Percentiles rank a stretch among this genome's conserved stretches.
Evolutionary conservation across 306 rosid genomes (phyloP).

Genomic region (barrel medic (Medicago truncatula)): DNA sequence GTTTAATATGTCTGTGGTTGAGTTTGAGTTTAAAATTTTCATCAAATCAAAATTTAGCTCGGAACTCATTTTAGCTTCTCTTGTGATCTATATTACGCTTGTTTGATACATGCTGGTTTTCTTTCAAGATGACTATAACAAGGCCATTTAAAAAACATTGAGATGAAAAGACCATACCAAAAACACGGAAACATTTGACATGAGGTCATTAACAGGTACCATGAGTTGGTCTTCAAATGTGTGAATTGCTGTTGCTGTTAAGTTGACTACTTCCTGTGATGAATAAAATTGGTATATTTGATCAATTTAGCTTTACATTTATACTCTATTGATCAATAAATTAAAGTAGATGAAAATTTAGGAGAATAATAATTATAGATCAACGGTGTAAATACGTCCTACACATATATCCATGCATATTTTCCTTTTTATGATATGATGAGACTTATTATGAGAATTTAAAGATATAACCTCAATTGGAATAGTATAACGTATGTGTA

Average conservation of each 20-base stretch:
- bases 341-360: neutral
- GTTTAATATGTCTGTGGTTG: neutral
- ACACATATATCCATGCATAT: neutral
- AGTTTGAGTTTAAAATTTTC: no score
- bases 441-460: neutral
- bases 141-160: neutral
- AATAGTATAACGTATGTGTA: neutral
- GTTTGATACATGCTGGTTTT: neutral
- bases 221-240: neutral
- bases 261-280: conserved; percentile 11
- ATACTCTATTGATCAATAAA: neutral
- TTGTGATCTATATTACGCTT: neutral
- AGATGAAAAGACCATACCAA: conserved; percentile 14
- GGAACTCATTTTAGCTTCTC: neutral
- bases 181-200: conserved; percentile 21
- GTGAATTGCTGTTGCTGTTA: conserved; percentile 6
- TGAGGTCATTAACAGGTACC: conserved; percentile 18
- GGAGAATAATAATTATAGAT: neutral
- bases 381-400: neutral
- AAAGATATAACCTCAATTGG: conserved; percentile 26
- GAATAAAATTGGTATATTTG: neutral
- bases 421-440: neutral
- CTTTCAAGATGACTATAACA: neutral
- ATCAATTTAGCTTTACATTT: no score
- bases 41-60: neutral